Base-by-base conservation (phyloP, 2,329 filamentous ascomycete genomes). In the Penicillium hesseltinei region DNA sequence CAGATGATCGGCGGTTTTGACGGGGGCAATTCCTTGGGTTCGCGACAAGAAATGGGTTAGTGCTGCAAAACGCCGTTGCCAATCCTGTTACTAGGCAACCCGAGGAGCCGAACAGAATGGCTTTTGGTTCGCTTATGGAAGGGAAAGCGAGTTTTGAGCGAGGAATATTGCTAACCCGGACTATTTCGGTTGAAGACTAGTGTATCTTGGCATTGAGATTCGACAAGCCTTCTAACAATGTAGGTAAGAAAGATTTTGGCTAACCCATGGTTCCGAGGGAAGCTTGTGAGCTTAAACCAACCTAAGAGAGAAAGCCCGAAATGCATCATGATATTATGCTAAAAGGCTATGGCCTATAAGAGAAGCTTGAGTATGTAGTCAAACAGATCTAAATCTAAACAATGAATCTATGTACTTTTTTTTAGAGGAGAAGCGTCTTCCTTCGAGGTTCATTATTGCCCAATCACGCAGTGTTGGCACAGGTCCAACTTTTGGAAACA, bases 381-480 rank as follows among this genome's bases (percentile, higher is more conserved):
- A n/a, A 25, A 33, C 38, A 43, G 21, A n/a, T 44, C 49, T 31
- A 51, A 42, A 39, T 39, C n/a, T 39, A 19, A 38, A 42, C n/a
- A 11, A 17, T 25, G 29, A 25, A 44, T 35, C 38, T 25, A 51
- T 46, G 5, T 9, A 2, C 27, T 29, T 15, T 21, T 21, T 51
- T 44, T 23, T 13, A n/a, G 3, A 31, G 1, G 15, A 19, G 31
- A 44, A 33, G 10, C 4, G 13, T 51, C 8, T 29, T 51, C 48
- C 36, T 42, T 42, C 35, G 13, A 42, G 36, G 27, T n/a, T 25
- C 29, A 7, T 42, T 38, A 6, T 13, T 15, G 5, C 39, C 13
- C 21, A 45, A 57, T 68, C 36, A 68, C 6, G 57, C 63, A 50
- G 57, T 61, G 29, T 68, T 70, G 19, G 66, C 67, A 42, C 68